A percentile compares a stretch with the other conserved stretches of the same genome.
Conservation (phyloP, 1,284 basidiomycete genomes). For the Meripilus lineatus region DNA sequence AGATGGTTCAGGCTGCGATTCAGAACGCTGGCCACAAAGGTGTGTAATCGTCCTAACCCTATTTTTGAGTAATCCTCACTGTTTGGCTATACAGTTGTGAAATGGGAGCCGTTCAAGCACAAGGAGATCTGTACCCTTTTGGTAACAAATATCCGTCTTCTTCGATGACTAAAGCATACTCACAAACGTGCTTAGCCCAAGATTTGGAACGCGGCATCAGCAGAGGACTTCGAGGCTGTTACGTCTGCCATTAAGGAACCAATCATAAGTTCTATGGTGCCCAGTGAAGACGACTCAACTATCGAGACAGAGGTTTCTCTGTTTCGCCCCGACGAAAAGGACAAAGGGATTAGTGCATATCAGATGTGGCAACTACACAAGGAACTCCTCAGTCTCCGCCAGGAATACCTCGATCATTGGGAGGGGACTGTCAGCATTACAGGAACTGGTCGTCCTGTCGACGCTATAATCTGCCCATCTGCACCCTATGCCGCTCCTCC, state of each 20-base stretch:
- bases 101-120: slow-evolving; percentile 48
- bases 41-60: slow-evolving; percentile 37
- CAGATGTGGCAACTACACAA: slow-evolving; percentile 37
- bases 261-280: slow-evolving; percentile 27
- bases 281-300: slow-evolving; percentile 7
- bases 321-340: slow-evolving; percentile 7
- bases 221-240: slow-evolving; percentile 20
- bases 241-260: slow-evolving; percentile 27
- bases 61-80: slow-evolving; percentile 42
- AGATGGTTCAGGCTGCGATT: slow-evolving; percentile 53
- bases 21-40: slow-evolving; percentile 64
- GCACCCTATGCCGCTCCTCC: slow-evolving; percentile 27
- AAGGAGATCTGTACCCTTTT: slow-evolving; percentile 42
- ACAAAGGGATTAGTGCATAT: slow-evolving; percentile 23
- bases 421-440: slow-evolving; percentile 29
- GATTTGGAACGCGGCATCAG: slow-evolving; percentile 22
- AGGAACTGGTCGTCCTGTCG: slow-evolving; percentile 37
- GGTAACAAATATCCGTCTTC: slow-evolving; percentile 24
- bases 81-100: slow-evolving; percentile 37
- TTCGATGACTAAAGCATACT: neutral
- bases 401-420: slow-evolving; percentile 38
- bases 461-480: slow-evolving; percentile 31
- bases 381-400: slow-evolving; percentile 25
- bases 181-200: slow-evolving; percentile 15
- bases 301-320: slow-evolving; percentile 1